Base-by-base conservation (phyloP, 2,329 filamentous ascomycete genomes). In the Thermoascus crustaceus region DNA sequence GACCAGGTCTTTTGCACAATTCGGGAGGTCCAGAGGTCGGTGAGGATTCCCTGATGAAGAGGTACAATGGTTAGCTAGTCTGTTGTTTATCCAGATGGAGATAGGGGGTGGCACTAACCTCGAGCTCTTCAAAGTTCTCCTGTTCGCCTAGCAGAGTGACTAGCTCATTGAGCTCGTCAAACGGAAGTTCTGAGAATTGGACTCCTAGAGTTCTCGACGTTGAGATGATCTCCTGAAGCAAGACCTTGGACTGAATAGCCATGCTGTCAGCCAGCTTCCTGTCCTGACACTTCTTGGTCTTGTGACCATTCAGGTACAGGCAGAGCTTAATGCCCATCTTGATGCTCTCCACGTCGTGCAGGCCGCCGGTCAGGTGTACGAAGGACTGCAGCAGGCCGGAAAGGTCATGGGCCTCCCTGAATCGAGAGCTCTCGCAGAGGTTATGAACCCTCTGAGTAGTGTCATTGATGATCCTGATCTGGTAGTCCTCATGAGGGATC, bases 1-100 rank as follows among this genome's bases (percentile, higher is more conserved):
- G 62, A 56, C 67, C 67, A 71, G 30, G 55, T 61, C 30, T 58
- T 58, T 35, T 69, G 66, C 20, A 62, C 60, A 24, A 68, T 57
- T 18, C 67, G 61, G 1, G 64, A 66, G 19, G 61, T 63, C 67
- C 67, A 70, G 6, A 71, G 61, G 2, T 61, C 52, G 31, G 58
- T 60, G 11, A 71, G 61, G 27, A 70, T 58, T 13, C 39, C 39
- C 52, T 52, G 34, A 4, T 10, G 20, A 32, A 7, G 20, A 5
- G 13, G 19, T 14, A n/a, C n/a, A n/a, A n/a, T n/a, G n/a, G 31
- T 21, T 18, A 7, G 5, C 14, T 16, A 30, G 25, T 9, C 3
- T 3, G 16, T 6, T 3, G 2, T 22, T 3, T 11, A 35, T 8
- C n/a, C 3, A n/a, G 7, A 10, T 0, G 9, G 6, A 8, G 14